These are phyloP conservation scores for Pachysandra terminalis DNA, from an alignment of 164 flowering plant species.

Conservation along the genomic window DNA sequence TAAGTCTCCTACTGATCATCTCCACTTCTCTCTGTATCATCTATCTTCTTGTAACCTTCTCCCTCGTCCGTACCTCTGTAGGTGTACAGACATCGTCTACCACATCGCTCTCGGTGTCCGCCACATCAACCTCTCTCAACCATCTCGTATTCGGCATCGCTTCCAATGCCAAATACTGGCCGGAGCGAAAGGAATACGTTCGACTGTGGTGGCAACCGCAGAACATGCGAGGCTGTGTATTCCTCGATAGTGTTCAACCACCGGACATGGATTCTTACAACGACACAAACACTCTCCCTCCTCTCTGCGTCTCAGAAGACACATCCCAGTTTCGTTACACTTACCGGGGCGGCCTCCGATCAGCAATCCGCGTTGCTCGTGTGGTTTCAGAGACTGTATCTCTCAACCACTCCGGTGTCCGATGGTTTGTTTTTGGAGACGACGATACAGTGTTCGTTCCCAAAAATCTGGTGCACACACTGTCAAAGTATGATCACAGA, in stretches of 20 bases:
- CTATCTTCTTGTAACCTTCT: background rate
- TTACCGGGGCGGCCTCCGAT: constrained; percentile 30
- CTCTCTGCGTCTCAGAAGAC: constrained; percentile 43
- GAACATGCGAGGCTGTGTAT: constrained; percentile 50
- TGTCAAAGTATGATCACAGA: constrained; percentile 51
- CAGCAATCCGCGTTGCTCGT: constrained; percentile 52
- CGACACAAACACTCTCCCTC: constrained; percentile 27
- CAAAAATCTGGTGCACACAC: constrained; percentile 45
- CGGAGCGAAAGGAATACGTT: constrained; percentile 25
- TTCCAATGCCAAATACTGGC: constrained; percentile 38
- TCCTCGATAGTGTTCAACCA: constrained; percentile 31
- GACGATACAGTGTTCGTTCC: constrained; percentile 61
- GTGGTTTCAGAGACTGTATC: constrained; percentile 45
- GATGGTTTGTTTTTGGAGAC: constrained; percentile 66
- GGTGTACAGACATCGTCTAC: background rate
- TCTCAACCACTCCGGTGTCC: constrained; percentile 29
- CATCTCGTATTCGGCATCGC: constrained; percentile 55
- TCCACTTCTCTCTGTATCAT: background rate
- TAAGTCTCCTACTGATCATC: background rate
- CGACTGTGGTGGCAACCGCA: constrained; percentile 47
- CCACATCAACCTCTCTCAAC: constrained; percentile 23
- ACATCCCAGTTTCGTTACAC: constrained; percentile 56
- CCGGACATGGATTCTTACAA: background rate
- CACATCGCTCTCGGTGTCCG: background rate
- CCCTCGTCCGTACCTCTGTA: background rate